A percentile compares a stretch with the other conserved stretches of the same genome.
Evolutionary conservation across 805 yeast species (phyloP).

Genomic region (Ogataea pignaliae): DNA sequence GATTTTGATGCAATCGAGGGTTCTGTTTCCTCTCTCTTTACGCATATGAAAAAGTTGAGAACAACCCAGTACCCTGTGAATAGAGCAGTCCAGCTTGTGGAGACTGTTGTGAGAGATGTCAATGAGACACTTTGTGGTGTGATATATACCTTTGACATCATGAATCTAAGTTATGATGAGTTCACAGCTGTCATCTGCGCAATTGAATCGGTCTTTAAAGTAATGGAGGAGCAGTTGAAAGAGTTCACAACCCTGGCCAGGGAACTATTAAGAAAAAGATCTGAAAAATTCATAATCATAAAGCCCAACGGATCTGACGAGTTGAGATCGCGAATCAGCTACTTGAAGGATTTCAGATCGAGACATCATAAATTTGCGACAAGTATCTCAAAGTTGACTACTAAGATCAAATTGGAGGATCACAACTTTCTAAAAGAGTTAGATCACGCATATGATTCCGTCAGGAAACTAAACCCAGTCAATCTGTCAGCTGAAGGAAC

Average conservation of each 20-base stretch:
- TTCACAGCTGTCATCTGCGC: conserved; percentile 33
- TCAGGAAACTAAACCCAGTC: conserved; percentile 34
- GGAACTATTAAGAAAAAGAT: conserved; percentile 68
- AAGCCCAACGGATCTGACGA: conserved; percentile 44
- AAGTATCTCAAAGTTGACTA: conserved; percentile 7
- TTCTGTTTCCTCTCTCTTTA: conserved; percentile 46
- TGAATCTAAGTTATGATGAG: conserved; percentile 37
- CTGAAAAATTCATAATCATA: conserved; percentile 64
- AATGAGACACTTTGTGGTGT: conserved; percentile 39
- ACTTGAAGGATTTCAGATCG: conserved; percentile 41
- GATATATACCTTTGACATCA: conserved; percentile 35
- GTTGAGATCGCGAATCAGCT: conserved; percentile 40
- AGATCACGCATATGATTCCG: conserved; percentile 36
- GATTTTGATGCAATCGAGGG: conserved; percentile 40
- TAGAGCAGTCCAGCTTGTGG: conserved; percentile 62
- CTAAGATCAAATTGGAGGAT: conserved; percentile 1
- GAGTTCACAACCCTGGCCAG: conserved; percentile 65
- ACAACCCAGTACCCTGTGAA: conserved; percentile 57
- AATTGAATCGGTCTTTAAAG: conserved; percentile 33
- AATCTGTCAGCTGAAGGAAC: conserved; percentile 35
- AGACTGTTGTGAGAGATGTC: conserved; percentile 57
- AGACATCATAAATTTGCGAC: conserved; percentile 47
- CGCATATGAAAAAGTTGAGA: conserved; percentile 60
- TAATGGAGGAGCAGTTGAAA: conserved; percentile 59
- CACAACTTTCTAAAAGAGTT: conserved; percentile 31